A percentile compares a stretch with the other conserved stretches of the same genome.
Evolutionary conservation across 352 stramenopile species (phyloP).

Genomic region (Phytophthora agathidicida): DNA sequence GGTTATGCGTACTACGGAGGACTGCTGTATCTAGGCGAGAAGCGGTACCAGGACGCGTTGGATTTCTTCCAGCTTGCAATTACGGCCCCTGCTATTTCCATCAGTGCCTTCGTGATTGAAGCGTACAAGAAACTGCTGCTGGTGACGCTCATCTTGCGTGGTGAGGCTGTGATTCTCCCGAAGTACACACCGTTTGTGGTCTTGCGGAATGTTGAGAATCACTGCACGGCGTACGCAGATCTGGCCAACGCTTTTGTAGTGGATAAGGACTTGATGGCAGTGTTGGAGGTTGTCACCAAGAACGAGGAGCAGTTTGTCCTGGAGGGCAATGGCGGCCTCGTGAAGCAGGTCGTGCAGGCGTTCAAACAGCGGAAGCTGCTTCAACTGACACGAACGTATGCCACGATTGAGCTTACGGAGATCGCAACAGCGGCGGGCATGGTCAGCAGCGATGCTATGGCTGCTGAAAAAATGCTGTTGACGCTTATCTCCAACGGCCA

Average conservation of each 20-base stretch:
- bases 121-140: slow-evolving; percentile 86
- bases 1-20: slow-evolving; percentile 88
- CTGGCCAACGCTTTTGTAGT: slow-evolving; percentile 60
- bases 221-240: slow-evolving; percentile 67
- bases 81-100: slow-evolving; percentile 68
- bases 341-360: slow-evolving; percentile 73
- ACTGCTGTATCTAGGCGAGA: slow-evolving; percentile 74
- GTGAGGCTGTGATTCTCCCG: slow-evolving; percentile 58
- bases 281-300: slow-evolving; percentile 43
- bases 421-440: slow-evolving; percentile 59
- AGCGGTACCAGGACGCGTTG: slow-evolving; percentile 75
- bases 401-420: slow-evolving; percentile 72
- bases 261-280: slow-evolving; percentile 41
- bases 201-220: slow-evolving; percentile 67
- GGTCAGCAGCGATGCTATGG: slow-evolving; percentile 33
- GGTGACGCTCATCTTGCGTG: slow-evolving; percentile 63
- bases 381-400: slow-evolving; percentile 79
- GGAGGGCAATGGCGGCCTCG: slow-evolving; percentile 78
- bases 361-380: slow-evolving; percentile 77
- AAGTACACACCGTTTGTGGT: slow-evolving; percentile 87
- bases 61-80: slow-evolving; percentile 78
- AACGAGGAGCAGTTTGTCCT: slow-evolving; percentile 56
- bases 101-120: slow-evolving; percentile 84
- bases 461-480: slow-evolving; percentile 70
- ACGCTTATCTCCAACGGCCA: slow-evolving; percentile 55